These are phyloP conservation scores for Talinum fruticosum DNA, from an alignment of 148 eudicot genomes.

Conservation along the genomic window DNA sequence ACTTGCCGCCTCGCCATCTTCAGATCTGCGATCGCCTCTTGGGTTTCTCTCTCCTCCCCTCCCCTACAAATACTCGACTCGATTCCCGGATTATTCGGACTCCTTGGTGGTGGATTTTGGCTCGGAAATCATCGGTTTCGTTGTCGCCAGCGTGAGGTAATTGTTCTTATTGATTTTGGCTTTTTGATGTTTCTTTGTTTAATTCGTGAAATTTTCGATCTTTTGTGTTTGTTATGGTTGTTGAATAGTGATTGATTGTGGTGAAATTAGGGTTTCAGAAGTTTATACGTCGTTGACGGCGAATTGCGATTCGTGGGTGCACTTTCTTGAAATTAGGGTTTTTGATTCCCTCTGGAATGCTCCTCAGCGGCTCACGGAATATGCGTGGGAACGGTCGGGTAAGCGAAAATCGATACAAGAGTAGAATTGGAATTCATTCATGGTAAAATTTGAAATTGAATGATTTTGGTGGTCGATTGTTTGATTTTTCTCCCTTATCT, in stretches of 20 bases:
- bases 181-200: neutral
- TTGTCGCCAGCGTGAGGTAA: neutral
- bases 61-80: neutral
- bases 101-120: neutral
- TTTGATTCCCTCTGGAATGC: neutral
- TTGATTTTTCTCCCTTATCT: neutral
- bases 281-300: neutral
- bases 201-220: neutral
- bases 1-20: no score
- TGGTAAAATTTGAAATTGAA: no score
- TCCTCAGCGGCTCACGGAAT: neutral
- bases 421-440: neutral
- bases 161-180: neutral
- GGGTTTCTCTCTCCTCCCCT: neutral
- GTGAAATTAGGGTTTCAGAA: conserved; percentile 6
- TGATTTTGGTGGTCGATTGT: neutral
- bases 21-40: conserved; percentile 1
- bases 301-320: neutral
- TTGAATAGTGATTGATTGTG: neutral
- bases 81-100: neutral
- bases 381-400: conserved; percentile 12
- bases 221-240: neutral
- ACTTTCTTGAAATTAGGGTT: neutral
- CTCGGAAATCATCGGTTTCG: neutral
- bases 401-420: neutral